Conservation (phyloP, 495 filamentous ascomycete species). For the Pyrenula aspistea region DNA sequence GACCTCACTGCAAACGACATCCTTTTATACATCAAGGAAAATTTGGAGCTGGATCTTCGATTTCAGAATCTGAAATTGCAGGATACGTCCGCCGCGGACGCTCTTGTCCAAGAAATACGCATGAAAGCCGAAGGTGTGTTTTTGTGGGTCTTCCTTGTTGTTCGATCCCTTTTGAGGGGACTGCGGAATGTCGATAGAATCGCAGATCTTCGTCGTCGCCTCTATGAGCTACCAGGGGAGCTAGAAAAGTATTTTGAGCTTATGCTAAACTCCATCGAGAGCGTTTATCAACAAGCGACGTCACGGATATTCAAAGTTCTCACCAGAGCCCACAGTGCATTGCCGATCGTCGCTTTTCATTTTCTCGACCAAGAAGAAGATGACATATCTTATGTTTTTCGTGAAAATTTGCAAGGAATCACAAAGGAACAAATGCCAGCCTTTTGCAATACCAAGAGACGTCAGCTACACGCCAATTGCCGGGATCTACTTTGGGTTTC, state of each 20-base stretch:
- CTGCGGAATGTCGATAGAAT: constrained; percentile 9
- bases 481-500: too few relatives aligned
- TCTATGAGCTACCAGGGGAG: constrained; percentile 14
- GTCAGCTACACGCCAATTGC: too few relatives aligned
- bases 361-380: too few relatives aligned
- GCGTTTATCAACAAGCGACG: neutral
- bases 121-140: constrained; percentile 27
- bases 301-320: neutral
- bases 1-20: constrained; percentile 3
- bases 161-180: constrained; percentile 5
- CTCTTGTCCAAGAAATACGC: constrained; percentile 9
- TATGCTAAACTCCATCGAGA: constrained; percentile 9
- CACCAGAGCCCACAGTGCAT: neutral
- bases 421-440: too few relatives aligned
- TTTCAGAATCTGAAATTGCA: constrained; percentile 3
- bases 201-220: constrained; percentile 7
- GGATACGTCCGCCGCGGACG: neutral
- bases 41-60: constrained; percentile 16
- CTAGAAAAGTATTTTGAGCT: constrained; percentile 15
- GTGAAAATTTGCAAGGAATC: too few relatives aligned
- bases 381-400: too few relatives aligned
- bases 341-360: neutral
- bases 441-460: too few relatives aligned
- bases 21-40: constrained; percentile 8
- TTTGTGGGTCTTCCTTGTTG: constrained; percentile 24